Percentiles rank a stretch among this genome's conserved stretches.
Conservation (phyloP, 2,329 filamentous ascomycete species). For the Epicoccum nigrum region DNA sequence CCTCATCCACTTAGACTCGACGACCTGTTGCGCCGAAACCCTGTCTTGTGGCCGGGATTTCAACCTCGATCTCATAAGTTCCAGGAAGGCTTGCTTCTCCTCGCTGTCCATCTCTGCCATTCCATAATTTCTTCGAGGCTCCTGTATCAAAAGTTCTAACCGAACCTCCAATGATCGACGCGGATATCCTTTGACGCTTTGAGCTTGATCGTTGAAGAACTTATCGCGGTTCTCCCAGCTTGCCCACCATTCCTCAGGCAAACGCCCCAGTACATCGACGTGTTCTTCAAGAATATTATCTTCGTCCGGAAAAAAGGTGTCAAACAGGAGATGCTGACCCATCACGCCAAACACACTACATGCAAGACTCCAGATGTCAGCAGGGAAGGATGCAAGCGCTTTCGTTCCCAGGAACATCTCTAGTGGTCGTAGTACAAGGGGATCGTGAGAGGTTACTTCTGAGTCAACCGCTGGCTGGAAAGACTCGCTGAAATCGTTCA, state of each 20-base stretch:
- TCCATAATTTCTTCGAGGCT: conserved; percentile 5
- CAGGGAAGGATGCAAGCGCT: not conserved
- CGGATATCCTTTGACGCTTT: not conserved
- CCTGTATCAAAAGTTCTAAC: conserved; percentile 12
- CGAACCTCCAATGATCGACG: conserved; percentile 13
- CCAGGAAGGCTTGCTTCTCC: conserved; percentile 15
- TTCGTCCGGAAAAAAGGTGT: not conserved
- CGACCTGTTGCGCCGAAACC: conserved; percentile 18
- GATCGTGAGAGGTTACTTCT: too few relatives aligned
- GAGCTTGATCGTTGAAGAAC: not conserved
- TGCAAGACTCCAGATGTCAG: not conserved
- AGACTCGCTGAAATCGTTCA: conserved; percentile 20
- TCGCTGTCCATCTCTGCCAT: conserved; percentile 11
- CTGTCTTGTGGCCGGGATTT: conserved; percentile 16
- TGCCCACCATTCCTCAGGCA: not conserved
- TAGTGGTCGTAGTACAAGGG: conserved; percentile 1
- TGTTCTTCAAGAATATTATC: not conserved
- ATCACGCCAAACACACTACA: too few relatives aligned
- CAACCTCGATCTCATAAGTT: conserved; percentile 17
- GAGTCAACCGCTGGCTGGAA: conserved; percentile 12
- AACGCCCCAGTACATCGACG: not conserved
- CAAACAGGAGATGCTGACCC: not conserved
- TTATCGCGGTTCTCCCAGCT: not conserved
- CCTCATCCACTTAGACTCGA: conserved; percentile 16
- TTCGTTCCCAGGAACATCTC: conserved; percentile 8